Percentiles rank a stretch among this genome's conserved stretches.
Conservation (phyloP, 192 early-diverging fungal genomes). For the Chytriomyces hyalinus region DNA sequence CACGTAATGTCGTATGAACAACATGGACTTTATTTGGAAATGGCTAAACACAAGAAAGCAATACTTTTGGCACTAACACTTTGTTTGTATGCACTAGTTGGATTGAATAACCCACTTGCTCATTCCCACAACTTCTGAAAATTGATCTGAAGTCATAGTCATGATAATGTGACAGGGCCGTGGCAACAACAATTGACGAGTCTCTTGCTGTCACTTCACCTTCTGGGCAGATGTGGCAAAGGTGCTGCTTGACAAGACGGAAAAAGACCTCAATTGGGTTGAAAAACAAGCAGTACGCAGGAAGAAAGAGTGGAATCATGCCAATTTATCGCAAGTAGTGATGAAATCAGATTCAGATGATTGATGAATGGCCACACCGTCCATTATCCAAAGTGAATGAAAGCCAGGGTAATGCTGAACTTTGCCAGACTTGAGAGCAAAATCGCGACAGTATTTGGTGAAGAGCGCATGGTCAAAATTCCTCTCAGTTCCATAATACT, state of each 20-base stretch:
- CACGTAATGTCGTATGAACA: too few species aligned
- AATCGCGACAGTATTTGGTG: neutral
- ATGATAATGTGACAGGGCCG: too few species aligned
- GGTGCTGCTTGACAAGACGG: constrained; percentile 28
- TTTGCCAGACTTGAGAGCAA: neutral
- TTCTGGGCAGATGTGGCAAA: neutral
- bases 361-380: constrained; percentile 36
- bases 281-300: constrained; percentile 40
- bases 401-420: constrained; percentile 21
- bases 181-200: neutral
- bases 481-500: constrained; percentile 1
- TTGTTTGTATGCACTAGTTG: neutral
- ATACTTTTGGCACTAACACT: neutral
- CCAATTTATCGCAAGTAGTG: constrained; percentile 14
- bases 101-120: constrained; percentile 6
- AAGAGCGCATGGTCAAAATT: constrained; percentile 23
- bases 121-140: neutral
- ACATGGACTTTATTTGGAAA: neutral
- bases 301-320: constrained; percentile 26
- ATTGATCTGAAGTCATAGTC: constrained; percentile 2
- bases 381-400: constrained; percentile 37
- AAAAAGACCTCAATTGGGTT: constrained; percentile 45
- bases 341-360: constrained; percentile 2
- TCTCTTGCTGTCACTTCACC: neutral
- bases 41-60: neutral